phyloP scores from a whole-genome alignment of 179 eudicot species.

The Silene noctiflora region DNA sequence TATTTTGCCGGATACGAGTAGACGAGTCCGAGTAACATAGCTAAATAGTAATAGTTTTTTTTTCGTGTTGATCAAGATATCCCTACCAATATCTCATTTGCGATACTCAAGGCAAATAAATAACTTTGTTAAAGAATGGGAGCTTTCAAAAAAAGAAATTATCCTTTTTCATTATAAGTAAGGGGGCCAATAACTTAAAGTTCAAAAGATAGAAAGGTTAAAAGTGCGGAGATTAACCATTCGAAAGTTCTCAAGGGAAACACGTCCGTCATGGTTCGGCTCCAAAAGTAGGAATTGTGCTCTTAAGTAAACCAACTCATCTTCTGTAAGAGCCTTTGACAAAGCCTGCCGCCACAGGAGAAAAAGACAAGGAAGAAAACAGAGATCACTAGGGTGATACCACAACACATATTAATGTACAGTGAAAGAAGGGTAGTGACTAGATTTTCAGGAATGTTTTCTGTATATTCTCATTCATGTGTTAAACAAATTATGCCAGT shows the following conservation, averaged over 20 bases:
- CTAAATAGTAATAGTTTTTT: too few species aligned
- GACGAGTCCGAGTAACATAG: too few species aligned
- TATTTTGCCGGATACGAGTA: too few species aligned
- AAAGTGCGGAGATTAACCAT: slow-evolving; percentile 38
- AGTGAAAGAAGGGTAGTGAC: neutral
- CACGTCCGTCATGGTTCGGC: slow-evolving; percentile 68
- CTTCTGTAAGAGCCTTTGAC: slow-evolving; percentile 87
- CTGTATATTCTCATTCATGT: too few species aligned
- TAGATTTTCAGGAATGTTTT: neutral
- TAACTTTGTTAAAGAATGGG: too few species aligned
- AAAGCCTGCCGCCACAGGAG: slow-evolving; percentile 54
- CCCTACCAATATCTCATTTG: too few species aligned
- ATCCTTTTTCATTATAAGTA: neutral
- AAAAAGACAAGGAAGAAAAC: neutral
- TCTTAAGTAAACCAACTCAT: slow-evolving; percentile 71
- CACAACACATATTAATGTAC: neutral
- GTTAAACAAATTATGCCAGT: too few species aligned
- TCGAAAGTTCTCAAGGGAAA: slow-evolving; percentile 72
- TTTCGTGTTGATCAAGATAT: too few species aligned
- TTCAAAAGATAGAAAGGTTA: neutral
- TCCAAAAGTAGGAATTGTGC: slow-evolving; percentile 76
- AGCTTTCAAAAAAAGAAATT: neutral
- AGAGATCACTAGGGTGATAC: neutral
- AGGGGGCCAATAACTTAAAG: neutral
- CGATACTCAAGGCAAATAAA: too few species aligned